phyloP scores from a whole-genome alignment of 1,139 yeast species.

The Hyphopichia fennica region DNA sequence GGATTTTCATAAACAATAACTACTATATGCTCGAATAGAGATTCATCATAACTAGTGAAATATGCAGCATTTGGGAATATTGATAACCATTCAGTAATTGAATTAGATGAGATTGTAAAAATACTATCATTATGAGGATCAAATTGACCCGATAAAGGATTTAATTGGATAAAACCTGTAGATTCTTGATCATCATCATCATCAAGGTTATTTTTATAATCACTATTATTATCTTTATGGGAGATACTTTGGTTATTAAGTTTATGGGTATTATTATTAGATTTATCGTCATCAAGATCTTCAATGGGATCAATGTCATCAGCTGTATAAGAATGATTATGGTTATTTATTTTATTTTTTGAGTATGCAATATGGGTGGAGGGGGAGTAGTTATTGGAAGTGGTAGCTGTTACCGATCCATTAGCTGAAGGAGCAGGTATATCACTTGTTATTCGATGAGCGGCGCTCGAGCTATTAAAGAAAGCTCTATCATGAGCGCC shows the following conservation, averaged over 20 bases:
- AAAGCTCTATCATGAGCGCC: slow-evolving; percentile 34
- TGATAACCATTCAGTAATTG: slow-evolving; percentile 33
- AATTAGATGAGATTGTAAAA: not conserved
- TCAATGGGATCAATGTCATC: not conserved
- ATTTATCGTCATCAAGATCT: not conserved
- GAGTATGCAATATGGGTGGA: slow-evolving; percentile 1
- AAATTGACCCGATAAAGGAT: slow-evolving; percentile 20
- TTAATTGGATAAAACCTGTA: slow-evolving; percentile 6
- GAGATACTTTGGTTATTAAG: too few relatives aligned
- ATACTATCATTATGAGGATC: slow-evolving; percentile 13
- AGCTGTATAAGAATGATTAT: not conserved
- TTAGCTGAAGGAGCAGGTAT: slow-evolving; percentile 3
- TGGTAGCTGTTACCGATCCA: not conserved
- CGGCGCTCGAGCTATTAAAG: slow-evolving; percentile 10
- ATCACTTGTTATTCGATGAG: slow-evolving; percentile 1
- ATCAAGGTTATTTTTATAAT: not conserved
- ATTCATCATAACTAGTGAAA: slow-evolving; percentile 53
- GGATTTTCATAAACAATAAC: slow-evolving; percentile 55
- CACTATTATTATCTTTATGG: not conserved
- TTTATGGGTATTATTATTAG: too few relatives aligned
- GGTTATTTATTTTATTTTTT: not conserved
- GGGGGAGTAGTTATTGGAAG: not conserved
- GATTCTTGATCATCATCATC: not conserved
- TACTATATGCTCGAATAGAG: slow-evolving; percentile 52
- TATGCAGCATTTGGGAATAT: slow-evolving; percentile 54